Evolutionary conservation across 2,329 filamentous ascomycete species (phyloP).

Genomic region (Talaromyces sp.): DNA sequence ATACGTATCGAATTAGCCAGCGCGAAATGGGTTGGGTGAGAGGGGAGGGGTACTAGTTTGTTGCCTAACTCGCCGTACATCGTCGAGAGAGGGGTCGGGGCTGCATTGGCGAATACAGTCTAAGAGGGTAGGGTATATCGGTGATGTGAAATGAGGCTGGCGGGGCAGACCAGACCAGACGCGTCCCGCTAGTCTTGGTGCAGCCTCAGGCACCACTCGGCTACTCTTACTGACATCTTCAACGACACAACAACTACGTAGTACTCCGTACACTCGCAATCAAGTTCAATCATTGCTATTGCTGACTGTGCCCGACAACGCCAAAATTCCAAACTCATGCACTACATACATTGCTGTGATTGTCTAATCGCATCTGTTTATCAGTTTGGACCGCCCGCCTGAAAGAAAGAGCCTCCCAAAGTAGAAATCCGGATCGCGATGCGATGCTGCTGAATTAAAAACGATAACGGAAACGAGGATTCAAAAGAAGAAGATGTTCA

Average conservation of each 20-base stretch:
- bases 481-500: not conserved
- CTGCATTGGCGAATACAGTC: not conserved
- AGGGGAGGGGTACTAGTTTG: conserved; percentile 60
- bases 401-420: not conserved
- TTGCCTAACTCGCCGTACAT: conserved; percentile 90
- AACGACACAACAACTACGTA: not conserved
- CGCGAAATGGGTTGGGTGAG: not conserved
- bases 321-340: not conserved
- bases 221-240: too few species aligned
- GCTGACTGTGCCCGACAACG: not conserved
- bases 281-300: not conserved
- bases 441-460: not conserved
- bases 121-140: not conserved
- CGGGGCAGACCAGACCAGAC: too few species aligned
- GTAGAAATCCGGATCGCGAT: not conserved
- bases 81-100: not conserved
- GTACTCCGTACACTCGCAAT: not conserved
- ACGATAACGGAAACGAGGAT: not conserved
- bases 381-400: not conserved
- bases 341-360: not conserved
- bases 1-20: not conserved
- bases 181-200: not conserved
- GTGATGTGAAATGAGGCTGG: not conserved
- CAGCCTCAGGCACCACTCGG: not conserved
- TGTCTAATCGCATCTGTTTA: not conserved